Evolutionary conservation across 2,329 filamentous ascomycete genomes (phyloP).

Genomic region (Tolypocladium album): DNA sequence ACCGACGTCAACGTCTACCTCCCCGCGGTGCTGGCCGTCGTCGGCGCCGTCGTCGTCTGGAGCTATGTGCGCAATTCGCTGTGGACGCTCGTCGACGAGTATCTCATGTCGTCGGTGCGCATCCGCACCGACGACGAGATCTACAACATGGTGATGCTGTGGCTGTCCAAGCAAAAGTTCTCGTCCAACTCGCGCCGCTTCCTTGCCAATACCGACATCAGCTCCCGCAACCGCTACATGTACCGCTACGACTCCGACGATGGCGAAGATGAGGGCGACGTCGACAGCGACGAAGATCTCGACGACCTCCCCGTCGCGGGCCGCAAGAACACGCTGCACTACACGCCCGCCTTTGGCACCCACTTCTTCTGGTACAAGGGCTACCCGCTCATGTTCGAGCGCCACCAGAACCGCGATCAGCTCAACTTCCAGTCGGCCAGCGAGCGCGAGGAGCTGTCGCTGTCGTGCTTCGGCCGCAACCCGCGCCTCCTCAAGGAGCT

Average conservation of each 20-base stretch:
- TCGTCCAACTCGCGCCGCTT: constrained; percentile 48
- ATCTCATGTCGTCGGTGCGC: constrained; percentile 56
- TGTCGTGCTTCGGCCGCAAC: constrained; percentile 52
- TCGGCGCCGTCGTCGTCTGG: constrained; percentile 38
- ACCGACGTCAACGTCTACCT: constrained; percentile 55
- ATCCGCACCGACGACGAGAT: constrained; percentile 61
- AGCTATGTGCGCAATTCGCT: constrained; percentile 40
- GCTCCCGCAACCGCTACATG: constrained; percentile 38
- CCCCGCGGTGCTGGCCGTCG: constrained; percentile 40
- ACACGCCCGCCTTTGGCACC: constrained; percentile 56
- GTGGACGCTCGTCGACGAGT: constrained; percentile 33
- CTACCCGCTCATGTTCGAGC: constrained; percentile 45
- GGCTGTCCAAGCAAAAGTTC: constrained; percentile 54
- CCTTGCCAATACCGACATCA: constrained; percentile 53
- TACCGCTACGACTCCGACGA: constrained; percentile 35
- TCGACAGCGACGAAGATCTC: constrained; percentile 20
- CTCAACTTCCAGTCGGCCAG: constrained; percentile 27
- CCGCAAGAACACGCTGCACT: constrained; percentile 40
- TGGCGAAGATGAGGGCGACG: constrained; percentile 24
- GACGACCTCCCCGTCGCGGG: constrained; percentile 13
- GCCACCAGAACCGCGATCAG: constrained; percentile 36
- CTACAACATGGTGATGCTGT: constrained; percentile 62
- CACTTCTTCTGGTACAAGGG: constrained; percentile 60
- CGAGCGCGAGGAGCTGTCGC: constrained; percentile 46
- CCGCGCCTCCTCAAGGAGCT: constrained; percentile 51